phyloP scores from a whole-genome alignment of 2,329 filamentous ascomycete species.

The Akanthomyces muscarius region DNA sequence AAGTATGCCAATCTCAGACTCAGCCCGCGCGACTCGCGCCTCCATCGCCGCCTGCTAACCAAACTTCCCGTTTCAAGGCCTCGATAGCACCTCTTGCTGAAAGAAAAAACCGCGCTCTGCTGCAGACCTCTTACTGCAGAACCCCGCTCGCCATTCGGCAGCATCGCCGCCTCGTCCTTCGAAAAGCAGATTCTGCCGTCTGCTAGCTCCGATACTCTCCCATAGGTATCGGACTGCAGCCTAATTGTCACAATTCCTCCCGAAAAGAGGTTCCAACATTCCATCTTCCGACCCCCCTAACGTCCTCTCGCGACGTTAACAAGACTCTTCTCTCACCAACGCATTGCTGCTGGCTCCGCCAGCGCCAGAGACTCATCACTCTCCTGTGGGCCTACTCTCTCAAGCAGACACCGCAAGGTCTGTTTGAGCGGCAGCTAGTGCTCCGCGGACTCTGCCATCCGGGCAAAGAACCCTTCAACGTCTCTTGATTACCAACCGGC shows the following conservation, averaged over 20 bases:
- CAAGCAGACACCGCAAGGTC: conserved; percentile 89
- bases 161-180: not conserved
- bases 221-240: conserved; percentile 75
- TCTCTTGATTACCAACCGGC: conserved; percentile 21
- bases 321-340: conserved; percentile 28
- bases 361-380: conserved; percentile 61
- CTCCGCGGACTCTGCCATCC: conserved; percentile 65
- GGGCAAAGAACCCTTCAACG: conserved; percentile 31
- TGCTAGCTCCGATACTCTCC: conserved; percentile 80
- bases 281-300: conserved; percentile 89
- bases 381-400: conserved; percentile 95
- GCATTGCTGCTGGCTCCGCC: conserved; percentile 81
- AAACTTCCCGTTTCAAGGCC: conserved; percentile 38
- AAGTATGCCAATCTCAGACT: conserved; percentile 59
- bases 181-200: conserved; percentile 36
- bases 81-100: conserved; percentile 52
- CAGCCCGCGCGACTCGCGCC: conserved; percentile 14
- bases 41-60: conserved; percentile 14
- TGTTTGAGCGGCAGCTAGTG: conserved; percentile 98
- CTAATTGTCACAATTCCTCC: conserved; percentile 80
- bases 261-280: conserved; percentile 75
- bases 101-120: conserved; percentile 11
- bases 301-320: conserved; percentile 65
- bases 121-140: not conserved
- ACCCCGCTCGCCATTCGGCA: conserved; percentile 6